Evolutionary conservation across 768 basidiomycete genomes (phyloP), one percentile per base, ranked within the genome.

Genomic region (Pisolithus marmoratus): DNA sequence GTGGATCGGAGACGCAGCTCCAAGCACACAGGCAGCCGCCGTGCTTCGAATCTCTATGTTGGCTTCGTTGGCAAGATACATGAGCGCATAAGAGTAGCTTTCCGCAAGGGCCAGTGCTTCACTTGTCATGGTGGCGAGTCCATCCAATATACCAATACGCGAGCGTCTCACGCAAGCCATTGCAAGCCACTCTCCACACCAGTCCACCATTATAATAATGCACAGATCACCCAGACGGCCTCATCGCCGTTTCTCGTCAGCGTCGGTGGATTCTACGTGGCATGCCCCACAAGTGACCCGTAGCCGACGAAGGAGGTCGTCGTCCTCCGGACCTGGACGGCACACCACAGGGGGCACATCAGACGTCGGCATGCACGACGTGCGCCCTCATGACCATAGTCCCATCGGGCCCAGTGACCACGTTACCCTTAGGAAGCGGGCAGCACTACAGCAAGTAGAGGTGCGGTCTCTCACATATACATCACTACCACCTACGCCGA

Each of bases 401-500:
- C 15, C 36, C 41, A n/a, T 38, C 22, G 31, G 36, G 9, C 29
- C 36, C 29, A 17, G 43, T 29, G 43, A 46, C 17, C 52, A n/a
- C 24, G 44, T 20, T 24, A 36, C 34, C 8, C 31, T 19, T 9
- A 51, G 42, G 27, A 59, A 67, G 17, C 53, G 20, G 26, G 38
- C 34, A 8, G 27, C 38, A 12, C 42, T 38, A 34, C 52, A 54
- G 8, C 64, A 58, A 34, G 44, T 50, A 4, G 53, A 46, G 3
- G 29, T 38, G 17, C 65, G 69, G 46, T 79, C 78, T 12, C 68
- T 82, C 23, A 74, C 81, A 0, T 90, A 90, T 59, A 77, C 85
- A 5, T 90, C 87, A 0, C 74, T 90, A 38, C 87, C 87, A 4
- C 79, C 87, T 0, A 85, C 87, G 8, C 87, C 87, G 12, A 82